Base-by-base conservation (phyloP, 192 early-diverging fungal genomes). In the Podila epigama region DNA sequence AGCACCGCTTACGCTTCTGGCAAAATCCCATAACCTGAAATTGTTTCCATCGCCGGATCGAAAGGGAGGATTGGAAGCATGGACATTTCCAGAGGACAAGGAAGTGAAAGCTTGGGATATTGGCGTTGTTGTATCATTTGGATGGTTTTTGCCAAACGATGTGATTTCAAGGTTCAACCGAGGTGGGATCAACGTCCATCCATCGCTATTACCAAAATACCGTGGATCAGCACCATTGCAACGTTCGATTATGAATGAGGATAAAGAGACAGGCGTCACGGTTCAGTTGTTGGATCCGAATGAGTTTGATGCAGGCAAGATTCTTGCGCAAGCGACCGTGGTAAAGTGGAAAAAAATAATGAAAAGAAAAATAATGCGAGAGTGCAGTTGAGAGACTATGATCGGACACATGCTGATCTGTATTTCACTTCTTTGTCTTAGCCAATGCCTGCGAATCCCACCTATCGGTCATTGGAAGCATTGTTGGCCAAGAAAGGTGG, bases 151-250 rank as follows among this genome's bases (percentile, higher is more conserved):
- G 27, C 91, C 96, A 2, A 53, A 70, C n/a, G 36, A 82, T 29
- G 75, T 98, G n/a, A 89, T 97, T 51, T 61, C 77, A 1, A 60
- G 81, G 2, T 94, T 97, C 68, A 83, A 75, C 7, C 66, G 79
- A 32, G 91, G 88, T 27, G 90, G 91, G 12, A 72, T 98, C 36
- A 98, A 98, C 69, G 88, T 96, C 5, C 96, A 98, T 65, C 96
- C 96, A n/a, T 97, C 95, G 11, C 79, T 98, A 36, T 77, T 98
- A 39, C 96, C 96, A 33, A 89, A 88, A 84, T 97, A 96, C 73
- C 89, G 96, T n/a, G 96, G 96, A 18, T 90, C 96, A 15, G 89
- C 96, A 12, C 96, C 96, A 11, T 85, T 98, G 50, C 93, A 98
- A 63, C 83, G 93, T 20, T 82, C 95, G 0, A 91, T 98, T 32